A percentile compares a stretch with the other conserved stretches of the same genome.
Evolutionary conservation across 257 asterid species (phyloP).

Genomic region (Paraleonurus japonicus): DNA sequence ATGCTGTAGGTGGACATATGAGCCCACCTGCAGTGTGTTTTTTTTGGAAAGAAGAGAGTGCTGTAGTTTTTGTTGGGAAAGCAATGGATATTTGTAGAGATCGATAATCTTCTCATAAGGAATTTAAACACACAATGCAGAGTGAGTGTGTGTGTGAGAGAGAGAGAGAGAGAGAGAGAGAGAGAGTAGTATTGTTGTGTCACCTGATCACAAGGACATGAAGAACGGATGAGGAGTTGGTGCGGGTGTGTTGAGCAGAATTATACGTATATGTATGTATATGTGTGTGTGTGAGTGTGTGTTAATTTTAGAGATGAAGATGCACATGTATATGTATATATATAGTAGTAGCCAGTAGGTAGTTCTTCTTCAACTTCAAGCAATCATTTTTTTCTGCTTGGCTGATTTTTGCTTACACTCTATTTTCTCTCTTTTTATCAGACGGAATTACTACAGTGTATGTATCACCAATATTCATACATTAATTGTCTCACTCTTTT

Average conservation of each 20-base stretch:
- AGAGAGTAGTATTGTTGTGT: slow-evolving; percentile 3
- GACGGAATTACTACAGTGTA: neutral
- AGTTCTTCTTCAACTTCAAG: neutral
- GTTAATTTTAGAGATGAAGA: no score
- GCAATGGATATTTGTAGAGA: slow-evolving; percentile 21
- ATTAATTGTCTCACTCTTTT: neutral
- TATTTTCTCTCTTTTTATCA: neutral
- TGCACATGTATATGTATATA: no score
- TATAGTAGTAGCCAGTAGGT: no score
- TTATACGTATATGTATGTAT: no score
- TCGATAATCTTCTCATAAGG: slow-evolving; percentile 29
- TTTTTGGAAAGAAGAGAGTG: neutral
- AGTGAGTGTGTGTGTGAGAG: neutral
- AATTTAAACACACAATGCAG: slow-evolving; percentile 12
- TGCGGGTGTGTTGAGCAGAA: neutral
- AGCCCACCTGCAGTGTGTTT: slow-evolving; percentile 20
- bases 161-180: no score
- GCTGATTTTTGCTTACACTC: neutral
- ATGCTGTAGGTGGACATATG: slow-evolving; percentile 29
- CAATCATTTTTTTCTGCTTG: neutral
- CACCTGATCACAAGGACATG: slow-evolving; percentile 26
- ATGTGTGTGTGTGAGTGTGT: no score
- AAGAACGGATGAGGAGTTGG: slow-evolving; percentile 29
- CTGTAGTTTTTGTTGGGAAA: slow-evolving; percentile 1
- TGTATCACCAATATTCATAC: neutral